phyloP scores from a whole-genome alignment of 2,329 filamentous ascomycete genomes.

The Acephala macrosclerotiorum region DNA sequence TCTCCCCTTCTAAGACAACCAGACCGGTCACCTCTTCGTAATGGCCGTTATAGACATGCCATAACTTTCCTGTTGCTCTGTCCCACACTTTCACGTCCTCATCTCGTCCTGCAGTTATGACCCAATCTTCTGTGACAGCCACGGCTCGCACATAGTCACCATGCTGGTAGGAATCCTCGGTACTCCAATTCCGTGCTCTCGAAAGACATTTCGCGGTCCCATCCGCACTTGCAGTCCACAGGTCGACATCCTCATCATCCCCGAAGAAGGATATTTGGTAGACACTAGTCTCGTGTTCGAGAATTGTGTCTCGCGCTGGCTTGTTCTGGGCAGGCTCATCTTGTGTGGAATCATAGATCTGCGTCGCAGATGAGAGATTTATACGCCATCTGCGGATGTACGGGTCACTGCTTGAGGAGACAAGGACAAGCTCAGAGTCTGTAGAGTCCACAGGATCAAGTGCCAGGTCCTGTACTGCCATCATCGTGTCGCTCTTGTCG shows the following conservation, averaged over 20 bases:
- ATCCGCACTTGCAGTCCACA: constrained; percentile 95
- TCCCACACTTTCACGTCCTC: constrained; percentile 95
- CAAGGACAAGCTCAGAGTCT: constrained; percentile 61
- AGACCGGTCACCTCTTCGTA: constrained; percentile 92
- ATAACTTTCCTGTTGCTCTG: constrained; percentile 71
- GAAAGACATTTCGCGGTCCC: constrained; percentile 84
- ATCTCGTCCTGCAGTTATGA: constrained; percentile 87
- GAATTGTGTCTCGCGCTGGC: constrained; percentile 61
- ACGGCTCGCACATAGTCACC: constrained; percentile 91
- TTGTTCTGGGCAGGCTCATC: constrained; percentile 29
- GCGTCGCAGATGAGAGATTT: constrained; percentile 57
- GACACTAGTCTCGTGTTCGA: constrained; percentile 89
- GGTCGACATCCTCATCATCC: constrained; percentile 62
- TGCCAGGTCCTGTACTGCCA: constrained; percentile 81
- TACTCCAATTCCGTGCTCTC: constrained; percentile 70
- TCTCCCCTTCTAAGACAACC: constrained; percentile 62
- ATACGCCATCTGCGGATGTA: constrained; percentile 82
- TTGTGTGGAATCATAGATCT: constrained; percentile 56
- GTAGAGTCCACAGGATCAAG: constrained; percentile 72
- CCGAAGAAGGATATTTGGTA: constrained; percentile 82
- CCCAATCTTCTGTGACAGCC: constrained; percentile 76
- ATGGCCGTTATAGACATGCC: constrained; percentile 81
- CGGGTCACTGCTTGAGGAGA: constrained; percentile 82
- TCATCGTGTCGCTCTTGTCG: constrained; percentile 72
- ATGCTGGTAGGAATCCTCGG: constrained; percentile 77